These are phyloP conservation scores for Aspergillus neotritici DNA, from an alignment of 2,329 filamentous ascomycete genomes.

Conservation along the genomic window DNA sequence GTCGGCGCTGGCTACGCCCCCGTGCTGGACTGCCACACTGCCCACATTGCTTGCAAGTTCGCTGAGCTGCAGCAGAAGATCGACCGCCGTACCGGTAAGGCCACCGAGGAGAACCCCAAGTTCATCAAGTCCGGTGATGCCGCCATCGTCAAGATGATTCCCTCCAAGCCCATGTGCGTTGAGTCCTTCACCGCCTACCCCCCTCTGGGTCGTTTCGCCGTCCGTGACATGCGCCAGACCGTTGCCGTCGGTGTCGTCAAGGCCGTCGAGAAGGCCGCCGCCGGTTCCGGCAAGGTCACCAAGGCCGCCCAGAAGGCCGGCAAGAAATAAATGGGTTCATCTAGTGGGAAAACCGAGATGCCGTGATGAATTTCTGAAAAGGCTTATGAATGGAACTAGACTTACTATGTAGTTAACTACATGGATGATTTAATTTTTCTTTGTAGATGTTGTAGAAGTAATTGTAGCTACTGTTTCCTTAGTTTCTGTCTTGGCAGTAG, in stretches of 20 bases:
- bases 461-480: too few species aligned
- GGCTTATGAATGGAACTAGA: too few species aligned
- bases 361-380: too few species aligned
- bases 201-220: slow-evolving; percentile 98
- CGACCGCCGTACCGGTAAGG: slow-evolving; percentile 99
- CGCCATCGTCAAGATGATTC: slow-evolving; percentile 99
- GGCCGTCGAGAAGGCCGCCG: slow-evolving; percentile 63
- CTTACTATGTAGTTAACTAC: not conserved
- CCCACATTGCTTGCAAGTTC: slow-evolving; percentile 99
- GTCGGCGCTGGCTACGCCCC: slow-evolving; percentile 98
- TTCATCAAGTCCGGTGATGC: slow-evolving; percentile 99
- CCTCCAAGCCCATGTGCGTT: slow-evolving; percentile 99
- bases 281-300: slow-evolving; percentile 55
- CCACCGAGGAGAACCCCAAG: slow-evolving; percentile 85
- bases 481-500: too few species aligned
- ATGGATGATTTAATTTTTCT: not conserved
- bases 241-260: slow-evolving; percentile 49
- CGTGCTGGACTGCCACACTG: slow-evolving; percentile 99
- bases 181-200: slow-evolving; percentile 99
- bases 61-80: slow-evolving; percentile 99
- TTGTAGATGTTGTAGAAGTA: too few species aligned
- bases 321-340: slow-evolving; percentile 15
- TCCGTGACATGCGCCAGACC: slow-evolving; percentile 76
- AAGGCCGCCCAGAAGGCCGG: slow-evolving; percentile 60
- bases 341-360: too few species aligned